These are phyloP conservation scores for Tarenaya hassleriana DNA, from an alignment of 345 rosid species.

Conservation along the genomic window DNA sequence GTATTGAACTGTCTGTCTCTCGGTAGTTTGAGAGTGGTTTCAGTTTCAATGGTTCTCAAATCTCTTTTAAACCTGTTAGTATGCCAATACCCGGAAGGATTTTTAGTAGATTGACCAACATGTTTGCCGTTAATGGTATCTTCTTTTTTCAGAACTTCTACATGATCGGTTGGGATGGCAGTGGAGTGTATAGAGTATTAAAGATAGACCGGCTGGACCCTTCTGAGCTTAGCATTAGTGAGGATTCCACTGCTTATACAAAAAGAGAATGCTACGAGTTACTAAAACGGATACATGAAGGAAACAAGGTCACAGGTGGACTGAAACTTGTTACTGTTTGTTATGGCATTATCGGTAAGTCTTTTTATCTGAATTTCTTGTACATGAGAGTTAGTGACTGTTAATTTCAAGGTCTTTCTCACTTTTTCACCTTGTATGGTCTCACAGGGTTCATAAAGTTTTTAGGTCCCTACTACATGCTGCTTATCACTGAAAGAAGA, in stretches of 20 bases:
- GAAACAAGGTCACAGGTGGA: slow-evolving; percentile 88
- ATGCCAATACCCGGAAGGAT: slow-evolving; percentile 36
- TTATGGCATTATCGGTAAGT: slow-evolving; percentile 91
- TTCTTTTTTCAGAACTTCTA: slow-evolving; percentile 24
- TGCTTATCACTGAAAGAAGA: slow-evolving; percentile 82
- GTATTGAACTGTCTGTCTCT: too few species aligned
- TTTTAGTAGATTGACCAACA: background rate
- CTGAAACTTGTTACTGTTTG: slow-evolving; percentile 75
- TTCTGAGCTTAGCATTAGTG: slow-evolving; percentile 63
- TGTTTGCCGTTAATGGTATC: slow-evolving; percentile 18
- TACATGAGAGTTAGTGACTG: background rate
- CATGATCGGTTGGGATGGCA: slow-evolving; percentile 34
- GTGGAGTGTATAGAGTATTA: slow-evolving; percentile 29
- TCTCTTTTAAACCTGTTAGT: too few species aligned
- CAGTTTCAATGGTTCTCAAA: background rate
- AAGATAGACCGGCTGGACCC: slow-evolving; percentile 49
- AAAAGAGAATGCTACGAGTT: slow-evolving; percentile 69
- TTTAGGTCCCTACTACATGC: slow-evolving; percentile 96
- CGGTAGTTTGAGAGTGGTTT: background rate
- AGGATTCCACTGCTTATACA: slow-evolving; percentile 70
- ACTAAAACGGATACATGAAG: slow-evolving; percentile 83
- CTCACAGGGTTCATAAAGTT: slow-evolving; percentile 78
- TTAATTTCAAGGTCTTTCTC: slow-evolving; percentile 10
- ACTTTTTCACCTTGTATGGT: slow-evolving; percentile 6
- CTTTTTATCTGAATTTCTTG: slow-evolving; percentile 8